phyloP scores from a whole-genome alignment of 371 early-diverging fungal genomes.

The Mycotypha africana region DNA sequence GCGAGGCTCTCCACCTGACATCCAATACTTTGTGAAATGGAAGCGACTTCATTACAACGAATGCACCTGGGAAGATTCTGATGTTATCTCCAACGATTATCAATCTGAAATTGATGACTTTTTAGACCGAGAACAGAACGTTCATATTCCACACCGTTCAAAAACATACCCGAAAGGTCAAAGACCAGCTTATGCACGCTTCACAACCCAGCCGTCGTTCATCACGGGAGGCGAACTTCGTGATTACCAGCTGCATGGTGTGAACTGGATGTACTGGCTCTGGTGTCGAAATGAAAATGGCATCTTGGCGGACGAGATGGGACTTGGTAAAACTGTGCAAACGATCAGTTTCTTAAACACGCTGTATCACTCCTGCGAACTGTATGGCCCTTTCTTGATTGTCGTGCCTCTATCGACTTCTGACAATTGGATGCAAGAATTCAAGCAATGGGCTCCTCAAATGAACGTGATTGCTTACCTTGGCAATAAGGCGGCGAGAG shows the following conservation, averaged over 20 bases:
- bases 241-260: conserved; percentile 95
- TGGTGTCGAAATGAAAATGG: conserved; percentile 97
- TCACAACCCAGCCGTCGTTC: conserved; percentile 79
- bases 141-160: conserved; percentile 67
- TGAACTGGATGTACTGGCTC: conserved; percentile 99
- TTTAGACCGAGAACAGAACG: conserved; percentile 71
- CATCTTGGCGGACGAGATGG: conserved; percentile 93
- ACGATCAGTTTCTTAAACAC: conserved; percentile 95
- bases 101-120: conserved; percentile 83
- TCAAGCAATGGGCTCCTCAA: conserved; percentile 92
- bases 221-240: conserved; percentile 88
- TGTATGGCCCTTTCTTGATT: conserved; percentile 94
- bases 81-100: conserved; percentile 54
- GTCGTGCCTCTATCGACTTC: conserved; percentile 96
- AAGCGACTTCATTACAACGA: conserved; percentile 81
- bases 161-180: conserved; percentile 41
- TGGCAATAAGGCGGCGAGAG: conserved; percentile 79
- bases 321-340: conserved; percentile 99
- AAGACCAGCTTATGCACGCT: conserved; percentile 72
- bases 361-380: conserved; percentile 75
- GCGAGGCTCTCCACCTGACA: conserved; percentile 39
- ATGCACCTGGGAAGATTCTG: conserved; percentile 87
- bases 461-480: conserved; percentile 88
- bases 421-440: conserved; percentile 92
- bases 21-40: conserved; percentile 93